Percentiles rank a stretch among this genome's conserved stretches.
These are phyloP conservation scores for Cyberlindnera mississippiensis DNA, from an alignment of 805 yeast species.

Conservation along the genomic window DNA sequence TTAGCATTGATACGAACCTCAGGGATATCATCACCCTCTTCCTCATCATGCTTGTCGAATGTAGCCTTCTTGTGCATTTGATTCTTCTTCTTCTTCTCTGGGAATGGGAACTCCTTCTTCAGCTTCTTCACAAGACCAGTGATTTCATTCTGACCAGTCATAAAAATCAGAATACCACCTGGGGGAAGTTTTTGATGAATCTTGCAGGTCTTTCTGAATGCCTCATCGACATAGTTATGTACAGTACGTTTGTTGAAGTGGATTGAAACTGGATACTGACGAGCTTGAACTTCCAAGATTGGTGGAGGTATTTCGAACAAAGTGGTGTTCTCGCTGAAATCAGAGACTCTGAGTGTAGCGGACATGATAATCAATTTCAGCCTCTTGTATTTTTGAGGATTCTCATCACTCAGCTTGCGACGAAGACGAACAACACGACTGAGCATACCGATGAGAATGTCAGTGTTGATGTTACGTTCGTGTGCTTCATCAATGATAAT, in stretches of 20 bases:
- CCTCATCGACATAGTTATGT: slow-evolving; percentile 79
- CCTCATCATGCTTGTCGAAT: too few relatives aligned
- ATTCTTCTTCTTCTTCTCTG: slow-evolving; percentile 27
- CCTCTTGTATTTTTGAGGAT: slow-evolving; percentile 50
- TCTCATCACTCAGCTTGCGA: slow-evolving; percentile 43
- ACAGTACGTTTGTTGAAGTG: slow-evolving; percentile 85
- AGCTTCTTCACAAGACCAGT: slow-evolving; percentile 66
- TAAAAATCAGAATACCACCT: slow-evolving; percentile 87
- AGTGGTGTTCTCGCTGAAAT: slow-evolving; percentile 76
- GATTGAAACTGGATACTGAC: slow-evolving; percentile 90
- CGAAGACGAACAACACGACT: slow-evolving; percentile 81
- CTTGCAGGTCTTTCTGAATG: slow-evolving; percentile 77
- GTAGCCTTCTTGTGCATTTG: slow-evolving; percentile 13
- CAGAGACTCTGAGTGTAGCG: slow-evolving; percentile 91
- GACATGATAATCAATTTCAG: slow-evolving; percentile 91
- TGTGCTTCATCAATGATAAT: slow-evolving; percentile 96
- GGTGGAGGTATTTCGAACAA: slow-evolving; percentile 80
- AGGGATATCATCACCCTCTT: slow-evolving; percentile 33
- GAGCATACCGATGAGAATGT: slow-evolving; percentile 90
- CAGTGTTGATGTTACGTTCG: slow-evolving; percentile 94
- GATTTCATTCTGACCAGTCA: slow-evolving; percentile 96
- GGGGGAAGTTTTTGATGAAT: slow-evolving; percentile 85
- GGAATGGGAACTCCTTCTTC: slow-evolving; percentile 62
- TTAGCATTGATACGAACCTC: slow-evolving; percentile 51
- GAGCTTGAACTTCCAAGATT: slow-evolving; percentile 79